Percentiles rank a stretch among this genome's conserved stretches.
These are phyloP conservation scores for Corniculantispora saksenae DNA, from an alignment of 2,329 filamentous ascomycete species.

Conservation along the genomic window DNA sequence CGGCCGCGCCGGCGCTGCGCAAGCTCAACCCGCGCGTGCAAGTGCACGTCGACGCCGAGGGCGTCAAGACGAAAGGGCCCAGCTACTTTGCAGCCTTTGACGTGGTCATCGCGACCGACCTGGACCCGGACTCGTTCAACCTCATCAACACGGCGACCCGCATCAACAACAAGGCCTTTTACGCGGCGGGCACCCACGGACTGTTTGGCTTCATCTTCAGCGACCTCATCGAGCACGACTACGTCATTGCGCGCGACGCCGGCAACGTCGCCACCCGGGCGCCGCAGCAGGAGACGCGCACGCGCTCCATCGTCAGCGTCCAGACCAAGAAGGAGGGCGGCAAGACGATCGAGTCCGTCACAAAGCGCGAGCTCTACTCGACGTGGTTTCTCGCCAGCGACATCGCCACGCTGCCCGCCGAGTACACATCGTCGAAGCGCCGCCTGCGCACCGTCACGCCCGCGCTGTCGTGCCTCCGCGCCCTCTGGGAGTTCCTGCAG, in stretches of 20 bases:
- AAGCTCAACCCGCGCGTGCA: slow-evolving; percentile 88
- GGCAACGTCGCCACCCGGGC: slow-evolving; percentile 71
- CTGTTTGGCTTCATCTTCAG: slow-evolving; percentile 95
- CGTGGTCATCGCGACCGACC: slow-evolving; percentile 86
- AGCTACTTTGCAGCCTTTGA: slow-evolving; percentile 80
- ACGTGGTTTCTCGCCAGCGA: slow-evolving; percentile 83
- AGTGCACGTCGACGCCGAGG: slow-evolving; percentile 68
- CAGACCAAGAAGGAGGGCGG: slow-evolving; percentile 66
- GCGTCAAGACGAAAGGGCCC: slow-evolving; percentile 66
- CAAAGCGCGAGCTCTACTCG: slow-evolving; percentile 87
- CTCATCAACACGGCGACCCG: slow-evolving; percentile 86
- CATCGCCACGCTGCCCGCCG: slow-evolving; percentile 68
- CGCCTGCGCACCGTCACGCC: slow-evolving; percentile 78
- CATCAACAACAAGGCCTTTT: slow-evolving; percentile 77
- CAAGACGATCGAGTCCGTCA: slow-evolving; percentile 81
- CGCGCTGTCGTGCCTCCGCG: slow-evolving; percentile 80
- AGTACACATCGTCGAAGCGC: slow-evolving; percentile 67
- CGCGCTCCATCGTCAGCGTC: slow-evolving; percentile 72
- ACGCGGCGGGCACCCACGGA: slow-evolving; percentile 83
- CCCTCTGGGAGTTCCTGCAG: slow-evolving; percentile 80
- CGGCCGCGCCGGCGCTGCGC: slow-evolving; percentile 74
- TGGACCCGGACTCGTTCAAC: slow-evolving; percentile 72
- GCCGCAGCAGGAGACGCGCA: slow-evolving; percentile 68
- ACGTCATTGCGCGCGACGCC: slow-evolving; percentile 80
- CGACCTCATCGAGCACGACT: slow-evolving; percentile 88